Percentiles rank a stretch among this genome's conserved stretches.
phyloP scores from a whole-genome alignment of 148 eudicot genomes.

The Bassia scoparia region DNA sequence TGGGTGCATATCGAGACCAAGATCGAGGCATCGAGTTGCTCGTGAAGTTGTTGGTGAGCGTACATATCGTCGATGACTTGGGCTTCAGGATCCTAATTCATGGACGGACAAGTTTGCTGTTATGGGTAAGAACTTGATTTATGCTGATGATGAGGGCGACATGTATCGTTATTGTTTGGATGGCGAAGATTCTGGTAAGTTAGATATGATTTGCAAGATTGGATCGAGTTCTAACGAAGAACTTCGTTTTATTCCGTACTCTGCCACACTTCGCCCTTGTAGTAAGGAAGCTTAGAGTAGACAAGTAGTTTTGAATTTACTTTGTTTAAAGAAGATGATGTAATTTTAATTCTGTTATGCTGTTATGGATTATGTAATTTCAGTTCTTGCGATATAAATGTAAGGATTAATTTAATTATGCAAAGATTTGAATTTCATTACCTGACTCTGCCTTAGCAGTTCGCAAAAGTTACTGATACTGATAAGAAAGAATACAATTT shows the following conservation, averaged over 20 bases:
- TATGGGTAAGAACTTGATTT: background rate
- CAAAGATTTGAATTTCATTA: too few species aligned
- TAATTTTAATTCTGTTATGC: too few species aligned
- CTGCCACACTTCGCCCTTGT: conserved; percentile 17
- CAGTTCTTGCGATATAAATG: too few species aligned
- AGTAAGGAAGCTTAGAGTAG: background rate
- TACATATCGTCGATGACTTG: background rate
- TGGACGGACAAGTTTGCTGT: background rate
- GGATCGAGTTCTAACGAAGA: background rate
- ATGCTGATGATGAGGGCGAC: background rate
- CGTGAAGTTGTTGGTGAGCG: background rate
- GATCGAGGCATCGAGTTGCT: too few species aligned
- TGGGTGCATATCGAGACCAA: background rate
- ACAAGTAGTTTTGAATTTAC: background rate
- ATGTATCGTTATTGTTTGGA: background rate
- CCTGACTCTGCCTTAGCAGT: too few species aligned
- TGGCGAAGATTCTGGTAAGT: background rate
- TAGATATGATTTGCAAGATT: background rate
- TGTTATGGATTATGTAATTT: too few species aligned
- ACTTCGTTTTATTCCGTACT: background rate
- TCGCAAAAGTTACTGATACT: too few species aligned
- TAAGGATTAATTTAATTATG: too few species aligned
- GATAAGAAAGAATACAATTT: too few species aligned
- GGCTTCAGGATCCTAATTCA: background rate
- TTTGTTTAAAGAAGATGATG: too few species aligned